These are phyloP conservation scores for Medicago ruthenica DNA, from an alignment of 306 rosid genomes.

Conservation along the genomic window DNA sequence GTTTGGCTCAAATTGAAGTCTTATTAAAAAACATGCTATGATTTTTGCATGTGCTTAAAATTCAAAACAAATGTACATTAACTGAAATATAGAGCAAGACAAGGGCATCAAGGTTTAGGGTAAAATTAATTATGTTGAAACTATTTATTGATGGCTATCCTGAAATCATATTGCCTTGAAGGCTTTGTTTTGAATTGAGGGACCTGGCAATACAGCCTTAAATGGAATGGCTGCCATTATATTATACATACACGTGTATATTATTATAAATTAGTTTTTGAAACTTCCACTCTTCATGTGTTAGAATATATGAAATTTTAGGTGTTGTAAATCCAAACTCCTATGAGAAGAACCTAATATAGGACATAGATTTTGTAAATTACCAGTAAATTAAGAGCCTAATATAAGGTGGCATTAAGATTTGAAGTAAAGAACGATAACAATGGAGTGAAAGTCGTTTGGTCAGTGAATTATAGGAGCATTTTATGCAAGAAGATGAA, in stretches of 20 bases:
- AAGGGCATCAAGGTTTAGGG: slow-evolving; percentile 24
- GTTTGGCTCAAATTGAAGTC: slow-evolving; percentile 82
- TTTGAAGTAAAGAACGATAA: no score
- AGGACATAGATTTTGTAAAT: no score
- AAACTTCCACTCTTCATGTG: not conserved
- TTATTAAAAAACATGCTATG: slow-evolving; percentile 11
- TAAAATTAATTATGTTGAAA: slow-evolving; percentile 19
- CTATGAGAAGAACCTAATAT: no score
- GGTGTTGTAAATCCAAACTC: no score
- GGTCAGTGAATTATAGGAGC: no score
- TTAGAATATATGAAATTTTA: not conserved
- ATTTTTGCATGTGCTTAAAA: not conserved
- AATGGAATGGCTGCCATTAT: slow-evolving; percentile 24
- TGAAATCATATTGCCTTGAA: slow-evolving; percentile 16
- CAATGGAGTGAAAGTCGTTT: no score
- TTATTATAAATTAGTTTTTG: not conserved
- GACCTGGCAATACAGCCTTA: slow-evolving; percentile 7
- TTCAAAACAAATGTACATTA: slow-evolving; percentile 29
- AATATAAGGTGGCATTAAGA: no score
- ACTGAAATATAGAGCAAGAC: slow-evolving; percentile 30
- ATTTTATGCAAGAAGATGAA: no score
- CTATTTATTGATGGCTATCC: slow-evolving; percentile 33
- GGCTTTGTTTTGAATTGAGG: slow-evolving; percentile 15
- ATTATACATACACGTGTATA: not conserved
- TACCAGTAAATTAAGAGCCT: no score